These are phyloP conservation scores for Cokeromyces recurvatus DNA, from an alignment of 371 early-diverging fungal species.

Conservation along the genomic window DNA sequence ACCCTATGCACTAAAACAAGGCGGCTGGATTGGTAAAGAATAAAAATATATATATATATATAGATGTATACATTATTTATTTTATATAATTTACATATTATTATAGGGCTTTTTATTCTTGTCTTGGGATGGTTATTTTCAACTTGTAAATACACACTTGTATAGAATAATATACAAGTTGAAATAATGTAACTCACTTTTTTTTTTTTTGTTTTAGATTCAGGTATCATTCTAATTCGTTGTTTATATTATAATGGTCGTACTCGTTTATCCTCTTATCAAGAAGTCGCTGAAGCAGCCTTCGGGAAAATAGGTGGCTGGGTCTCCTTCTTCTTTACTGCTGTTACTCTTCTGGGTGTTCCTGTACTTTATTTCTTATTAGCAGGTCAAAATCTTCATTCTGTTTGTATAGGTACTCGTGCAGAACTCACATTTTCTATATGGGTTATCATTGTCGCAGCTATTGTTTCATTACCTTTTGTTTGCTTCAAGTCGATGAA, in stretches of 20 bases:
- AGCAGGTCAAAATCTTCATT: conserved; percentile 57
- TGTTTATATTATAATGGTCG: conserved; percentile 70
- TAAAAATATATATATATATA: background rate
- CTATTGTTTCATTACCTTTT: conserved; percentile 64
- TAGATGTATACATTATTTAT: too few relatives aligned
- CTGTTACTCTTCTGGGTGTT: conserved; percentile 61
- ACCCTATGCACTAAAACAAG: conserved; percentile 73
- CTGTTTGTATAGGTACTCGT: conserved; percentile 31
- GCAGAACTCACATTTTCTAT: conserved; percentile 28
- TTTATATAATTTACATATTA: too few relatives aligned
- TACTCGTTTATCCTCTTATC: conserved; percentile 33
- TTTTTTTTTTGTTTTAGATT: conserved; percentile 64
- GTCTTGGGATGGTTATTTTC: conserved; percentile 37
- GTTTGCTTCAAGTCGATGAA: conserved; percentile 67
- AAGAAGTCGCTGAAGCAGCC: conserved; percentile 60
- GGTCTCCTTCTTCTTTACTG: conserved; percentile 61
- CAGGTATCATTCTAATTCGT: conserved; percentile 65
- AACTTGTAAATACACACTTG: conserved; percentile 26
- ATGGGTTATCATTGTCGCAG: conserved; percentile 64
- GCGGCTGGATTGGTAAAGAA: conserved; percentile 74
- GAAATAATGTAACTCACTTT: conserved; percentile 40
- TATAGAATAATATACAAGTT: background rate
- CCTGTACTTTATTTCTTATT: conserved; percentile 74
- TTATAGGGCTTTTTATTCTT: conserved; percentile 32
- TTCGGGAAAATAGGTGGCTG: conserved; percentile 60